A percentile compares a stretch with the other conserved stretches of the same genome.
Conservation (phyloP, 2,329 filamentous ascomycete species). For the Fusarium sublunatum region DNA sequence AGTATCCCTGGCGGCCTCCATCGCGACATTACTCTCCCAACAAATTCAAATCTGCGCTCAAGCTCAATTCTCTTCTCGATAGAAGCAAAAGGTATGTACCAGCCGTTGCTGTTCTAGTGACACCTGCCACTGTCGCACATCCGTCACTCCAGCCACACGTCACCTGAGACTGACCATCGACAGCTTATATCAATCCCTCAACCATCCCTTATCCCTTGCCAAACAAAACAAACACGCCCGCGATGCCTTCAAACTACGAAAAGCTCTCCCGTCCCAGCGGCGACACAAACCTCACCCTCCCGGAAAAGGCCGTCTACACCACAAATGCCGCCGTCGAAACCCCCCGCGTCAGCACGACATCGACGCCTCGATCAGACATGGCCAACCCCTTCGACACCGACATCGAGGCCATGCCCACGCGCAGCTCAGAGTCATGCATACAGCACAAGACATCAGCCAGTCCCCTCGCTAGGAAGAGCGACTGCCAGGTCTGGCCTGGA, state of each 20-base stretch:
- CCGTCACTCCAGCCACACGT: constrained; percentile 27
- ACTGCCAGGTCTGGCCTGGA: constrained; percentile 70
- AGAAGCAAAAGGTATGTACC: constrained; percentile 33
- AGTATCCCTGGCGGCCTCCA: constrained; percentile 10
- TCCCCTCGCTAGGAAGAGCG: constrained; percentile 52
- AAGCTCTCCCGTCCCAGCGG: constrained; percentile 43
- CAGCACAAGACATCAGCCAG: constrained; percentile 48
- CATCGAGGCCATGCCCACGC: constrained; percentile 62
- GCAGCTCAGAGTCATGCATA: constrained; percentile 45
- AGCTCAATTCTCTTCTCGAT: constrained; percentile 8
- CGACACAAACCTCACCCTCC: constrained; percentile 41
- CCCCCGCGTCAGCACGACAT: constrained; percentile 53
- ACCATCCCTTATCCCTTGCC: background rate
- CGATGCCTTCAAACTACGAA: constrained; percentile 46
- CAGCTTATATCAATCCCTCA: constrained; percentile 12
- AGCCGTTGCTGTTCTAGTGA: constrained; percentile 25
- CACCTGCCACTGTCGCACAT: constrained; percentile 22
- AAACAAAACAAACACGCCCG: constrained; percentile 7
- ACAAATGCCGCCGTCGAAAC: constrained; percentile 42
- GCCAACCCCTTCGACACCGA: constrained; percentile 68
- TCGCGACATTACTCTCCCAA: constrained; percentile 10
- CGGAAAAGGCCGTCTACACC: constrained; percentile 48
- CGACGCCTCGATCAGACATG: constrained; percentile 58
- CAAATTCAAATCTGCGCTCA: constrained; percentile 14
- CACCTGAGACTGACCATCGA: constrained; percentile 31